Evolutionary conservation across 345 rosid genomes (phyloP).

Genomic region (Balakata baccata): DNA sequence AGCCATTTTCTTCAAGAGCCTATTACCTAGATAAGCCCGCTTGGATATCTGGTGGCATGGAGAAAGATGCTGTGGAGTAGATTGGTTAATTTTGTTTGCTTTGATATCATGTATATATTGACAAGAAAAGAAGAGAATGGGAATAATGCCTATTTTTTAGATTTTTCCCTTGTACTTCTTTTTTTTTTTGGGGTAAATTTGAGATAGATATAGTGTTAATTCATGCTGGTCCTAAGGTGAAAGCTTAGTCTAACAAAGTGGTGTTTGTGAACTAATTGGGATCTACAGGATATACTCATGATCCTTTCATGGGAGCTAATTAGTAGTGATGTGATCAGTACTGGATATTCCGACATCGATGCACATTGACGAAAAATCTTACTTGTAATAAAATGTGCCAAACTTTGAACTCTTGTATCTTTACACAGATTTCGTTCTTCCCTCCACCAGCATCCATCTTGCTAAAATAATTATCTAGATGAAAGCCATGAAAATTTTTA

Average conservation of each 20-base stretch:
- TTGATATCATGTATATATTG: background rate
- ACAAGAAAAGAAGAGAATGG: background rate
- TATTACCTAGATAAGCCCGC: slow-evolving; percentile 2
- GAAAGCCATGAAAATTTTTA: too few species aligned
- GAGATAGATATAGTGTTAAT: slow-evolving; percentile 26
- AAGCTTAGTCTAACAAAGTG: slow-evolving; percentile 24
- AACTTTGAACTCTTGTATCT: too few species aligned
- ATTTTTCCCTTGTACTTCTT: background rate
- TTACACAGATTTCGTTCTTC: too few species aligned
- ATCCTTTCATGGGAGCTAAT: background rate
- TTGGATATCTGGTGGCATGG: slow-evolving; percentile 1
- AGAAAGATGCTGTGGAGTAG: slow-evolving; percentile 17
- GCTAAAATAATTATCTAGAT: too few species aligned
- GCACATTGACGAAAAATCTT: too few species aligned
- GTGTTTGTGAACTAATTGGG: slow-evolving; percentile 15
- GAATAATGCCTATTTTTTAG: background rate
- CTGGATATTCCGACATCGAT: background rate
- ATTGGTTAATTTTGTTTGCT: slow-evolving; percentile 11
- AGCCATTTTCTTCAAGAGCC: slow-evolving; percentile 15
- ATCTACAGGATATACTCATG: slow-evolving; percentile 1
- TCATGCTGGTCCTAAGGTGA: slow-evolving; percentile 28
- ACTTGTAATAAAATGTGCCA: too few species aligned
- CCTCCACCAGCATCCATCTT: too few species aligned
- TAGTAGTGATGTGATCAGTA: background rate
- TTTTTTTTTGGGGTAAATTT: slow-evolving; percentile 33